Base-by-base conservation (phyloP, 192 early-diverging fungal genomes). In the Backusella morwellensis region DNA sequence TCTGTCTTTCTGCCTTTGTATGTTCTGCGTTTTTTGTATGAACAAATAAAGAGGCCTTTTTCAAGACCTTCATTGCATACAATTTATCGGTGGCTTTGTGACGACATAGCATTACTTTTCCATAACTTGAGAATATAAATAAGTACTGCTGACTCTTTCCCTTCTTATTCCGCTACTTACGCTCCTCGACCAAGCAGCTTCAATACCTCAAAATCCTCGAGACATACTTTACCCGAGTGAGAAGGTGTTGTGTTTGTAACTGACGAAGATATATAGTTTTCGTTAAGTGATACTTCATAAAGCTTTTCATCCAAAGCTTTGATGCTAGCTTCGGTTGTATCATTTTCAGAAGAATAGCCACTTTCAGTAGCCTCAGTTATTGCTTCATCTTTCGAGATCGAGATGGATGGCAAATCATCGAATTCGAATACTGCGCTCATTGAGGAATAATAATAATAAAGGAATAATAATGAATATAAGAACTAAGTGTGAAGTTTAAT, bases 41-140 rank as follows among this genome's bases (percentile, higher is more conserved):
- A 15, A 96, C 82, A 56, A 95, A 87, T 47, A 98, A 88, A 35
- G 92, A 90, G 3, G 95, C 95, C 85, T 98, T 97, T 83, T 91
- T 90, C 50, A 98, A 86, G 3, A 96, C 94, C 84, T 98, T 98
- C 97, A 97, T 97, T 29, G 97, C 97, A 80, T 92, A 97, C 54
- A 91, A 78, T 66, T 76, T 77, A 23, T 80, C 79, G 5, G 81
- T 83, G 35, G 19, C 75, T 77, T 90, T 92, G 81, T 95, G 91
- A 69, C 89, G 90, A 4, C 96, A 94, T 56, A 97, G 83, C 70
- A 93, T 94, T 6, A 96, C 94, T 75, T 94, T 94, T 36, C 94
- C 96, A 80, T 94, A 98, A 35, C 86, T 87, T 75, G 2, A 50
- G 15, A 35, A 74, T 11, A 63, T 19, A 26, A 14, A 75, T 40